Conservation (phyloP, 2,329 filamentous ascomycete genomes). For the Phoma sp. region DNA sequence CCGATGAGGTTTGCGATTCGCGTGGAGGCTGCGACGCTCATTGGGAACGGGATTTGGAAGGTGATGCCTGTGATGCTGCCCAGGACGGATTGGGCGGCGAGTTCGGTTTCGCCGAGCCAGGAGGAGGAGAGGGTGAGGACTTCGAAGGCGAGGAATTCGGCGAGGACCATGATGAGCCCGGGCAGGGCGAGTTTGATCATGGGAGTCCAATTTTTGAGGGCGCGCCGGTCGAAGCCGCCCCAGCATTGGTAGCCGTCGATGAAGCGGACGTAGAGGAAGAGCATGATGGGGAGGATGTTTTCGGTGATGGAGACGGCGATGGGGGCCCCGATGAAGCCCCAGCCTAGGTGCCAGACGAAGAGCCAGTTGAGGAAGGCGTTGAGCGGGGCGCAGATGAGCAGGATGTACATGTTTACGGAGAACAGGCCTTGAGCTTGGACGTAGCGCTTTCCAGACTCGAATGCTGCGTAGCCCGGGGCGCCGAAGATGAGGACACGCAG, state of each 20-base stretch:
- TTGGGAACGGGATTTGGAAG: constrained; percentile 91
- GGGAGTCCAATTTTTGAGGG: constrained; percentile 76
- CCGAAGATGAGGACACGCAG: constrained; percentile 74
- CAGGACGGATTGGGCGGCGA: constrained; percentile 89
- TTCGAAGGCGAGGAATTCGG: constrained; percentile 93
- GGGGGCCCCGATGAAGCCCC: constrained; percentile 77
- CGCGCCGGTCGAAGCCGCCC: constrained; percentile 76
- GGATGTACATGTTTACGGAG: constrained; percentile 80
- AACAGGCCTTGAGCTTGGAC: constrained; percentile 90
- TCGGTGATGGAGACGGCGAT: constrained; percentile 79
- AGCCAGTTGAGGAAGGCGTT: constrained; percentile 83
- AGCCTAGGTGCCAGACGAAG: constrained; percentile 70
- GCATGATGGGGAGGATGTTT: constrained; percentile 73
- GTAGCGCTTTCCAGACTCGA: constrained; percentile 84
- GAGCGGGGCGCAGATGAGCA: constrained; percentile 81
- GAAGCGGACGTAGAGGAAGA: constrained; percentile 77
- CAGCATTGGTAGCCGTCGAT: constrained; percentile 78
- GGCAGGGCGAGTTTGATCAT: constrained; percentile 90
- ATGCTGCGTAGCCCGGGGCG: constrained; percentile 76
- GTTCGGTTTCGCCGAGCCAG: constrained; percentile 77
- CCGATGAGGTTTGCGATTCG: constrained; percentile 92
- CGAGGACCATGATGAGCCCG: constrained; percentile 91
- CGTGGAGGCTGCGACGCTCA: constrained; percentile 87
- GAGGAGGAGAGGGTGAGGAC: constrained; percentile 83
- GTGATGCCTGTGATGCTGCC: constrained; percentile 79